phyloP scores from a whole-genome alignment of 2,329 filamentous ascomycete species.

The Akanthomyces dipterigenus region DNA sequence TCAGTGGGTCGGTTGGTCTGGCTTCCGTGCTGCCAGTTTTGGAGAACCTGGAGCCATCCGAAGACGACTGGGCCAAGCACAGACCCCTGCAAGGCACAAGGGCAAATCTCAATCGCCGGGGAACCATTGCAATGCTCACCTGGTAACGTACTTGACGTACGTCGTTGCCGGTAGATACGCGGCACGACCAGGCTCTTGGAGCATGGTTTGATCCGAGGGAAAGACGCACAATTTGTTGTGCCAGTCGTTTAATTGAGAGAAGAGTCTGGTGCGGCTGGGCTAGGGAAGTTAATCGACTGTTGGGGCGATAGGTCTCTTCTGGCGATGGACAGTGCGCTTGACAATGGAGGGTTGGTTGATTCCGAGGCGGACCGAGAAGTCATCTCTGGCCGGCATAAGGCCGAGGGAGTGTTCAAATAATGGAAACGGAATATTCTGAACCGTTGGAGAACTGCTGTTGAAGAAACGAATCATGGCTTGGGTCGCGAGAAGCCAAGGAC shows the following conservation, averaged over 20 bases:
- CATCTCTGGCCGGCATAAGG: not conserved
- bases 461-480: not conserved
- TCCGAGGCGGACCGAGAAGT: not conserved
- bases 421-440: not conserved
- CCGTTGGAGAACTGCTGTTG: not conserved
- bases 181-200: not conserved
- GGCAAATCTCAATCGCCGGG: conserved; percentile 1
- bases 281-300: not conserved
- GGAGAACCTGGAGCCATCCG: conserved; percentile 1
- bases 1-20: not conserved
- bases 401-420: not conserved
- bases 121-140: not conserved
- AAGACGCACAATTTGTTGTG: not conserved
- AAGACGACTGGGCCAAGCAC: conserved; percentile 3
- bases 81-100: conserved; percentile 4
- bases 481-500: not conserved
- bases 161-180: not conserved
- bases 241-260: not conserved
- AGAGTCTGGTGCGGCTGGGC: not conserved
- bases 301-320: not conserved
- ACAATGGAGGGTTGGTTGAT: not conserved
- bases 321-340: not conserved
- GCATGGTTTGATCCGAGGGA: not conserved
- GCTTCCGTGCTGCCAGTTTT: not conserved
- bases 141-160: not conserved